phyloP scores from a whole-genome alignment of 495 filamentous ascomycete species.

The Pyrenopolyporus hunteri region DNA sequence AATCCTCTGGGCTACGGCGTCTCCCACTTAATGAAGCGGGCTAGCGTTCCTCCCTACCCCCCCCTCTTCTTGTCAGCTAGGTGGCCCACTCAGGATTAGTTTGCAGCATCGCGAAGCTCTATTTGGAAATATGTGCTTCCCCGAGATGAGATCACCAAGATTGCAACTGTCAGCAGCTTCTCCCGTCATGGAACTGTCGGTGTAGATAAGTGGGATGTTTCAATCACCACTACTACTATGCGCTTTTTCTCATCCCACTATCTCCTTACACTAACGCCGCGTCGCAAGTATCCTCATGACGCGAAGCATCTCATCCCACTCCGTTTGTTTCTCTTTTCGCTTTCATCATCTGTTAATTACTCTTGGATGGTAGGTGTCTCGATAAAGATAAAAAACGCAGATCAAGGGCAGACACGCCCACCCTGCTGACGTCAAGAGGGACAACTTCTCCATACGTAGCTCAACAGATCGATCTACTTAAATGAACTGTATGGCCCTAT shows the following conservation, averaged over 20 bases:
- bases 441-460: too few relatives aligned
- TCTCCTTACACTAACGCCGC: neutral
- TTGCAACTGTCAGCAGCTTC: slow-evolving; percentile 15
- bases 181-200: slow-evolving; percentile 30
- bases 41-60: neutral
- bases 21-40: slow-evolving; percentile 5
- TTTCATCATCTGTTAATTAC: too few relatives aligned
- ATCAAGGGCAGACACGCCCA: neutral
- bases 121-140: slow-evolving; percentile 15
- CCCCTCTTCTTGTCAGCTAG: slow-evolving; percentile 3
- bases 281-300: neutral
- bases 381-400: neutral
- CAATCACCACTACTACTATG: slow-evolving; percentile 16
- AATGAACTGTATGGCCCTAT: neutral
- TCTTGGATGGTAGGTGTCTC: neutral
- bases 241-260: neutral
- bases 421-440: slow-evolving; percentile 15
- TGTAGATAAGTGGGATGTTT: slow-evolving; percentile 28
- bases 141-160: slow-evolving; percentile 31
- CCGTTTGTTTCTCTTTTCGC: neutral
- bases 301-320: neutral
- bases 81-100: slow-evolving; percentile 21
- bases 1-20: neutral
- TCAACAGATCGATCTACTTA: neutral
- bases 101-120: slow-evolving; percentile 6